Evolutionary conservation across 1,284 basidiomycete species (phyloP).

Genomic region (Agaricales sp.): DNA sequence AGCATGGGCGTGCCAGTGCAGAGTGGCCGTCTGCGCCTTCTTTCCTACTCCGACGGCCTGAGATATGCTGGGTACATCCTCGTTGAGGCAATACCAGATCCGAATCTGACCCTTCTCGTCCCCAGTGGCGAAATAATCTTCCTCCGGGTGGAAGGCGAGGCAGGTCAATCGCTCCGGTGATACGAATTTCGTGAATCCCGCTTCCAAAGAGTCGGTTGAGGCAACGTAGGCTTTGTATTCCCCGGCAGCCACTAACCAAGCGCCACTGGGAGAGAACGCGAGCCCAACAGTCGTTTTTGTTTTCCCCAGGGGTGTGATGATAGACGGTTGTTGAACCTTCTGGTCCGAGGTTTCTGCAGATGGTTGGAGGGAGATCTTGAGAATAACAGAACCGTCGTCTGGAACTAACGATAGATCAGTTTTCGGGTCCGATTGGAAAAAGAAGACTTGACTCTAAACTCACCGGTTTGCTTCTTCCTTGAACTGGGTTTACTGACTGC

Average conservation of each 20-base stretch:
- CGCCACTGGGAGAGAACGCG: conserved; percentile 66
- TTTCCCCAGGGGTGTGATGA: conserved; percentile 56
- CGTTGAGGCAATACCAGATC: conserved; percentile 86
- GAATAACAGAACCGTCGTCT: conserved; percentile 45
- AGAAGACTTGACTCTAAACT: conserved; percentile 13
- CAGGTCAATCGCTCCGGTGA: conserved; percentile 76
- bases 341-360: conserved; percentile 30
- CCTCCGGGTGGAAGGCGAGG: conserved; percentile 81
- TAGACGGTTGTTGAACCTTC: conserved; percentile 37
- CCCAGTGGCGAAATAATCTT: conserved; percentile 93
- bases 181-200: conserved; percentile 81
- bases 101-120: conserved; percentile 81
- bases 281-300: conserved; percentile 52
- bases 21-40: conserved; percentile 71
- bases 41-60: conserved; percentile 54
- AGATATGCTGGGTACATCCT: conserved; percentile 28
- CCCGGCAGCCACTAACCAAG: conserved; percentile 76
- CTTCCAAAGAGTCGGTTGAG: conserved; percentile 37
- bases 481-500: conserved; percentile 44
- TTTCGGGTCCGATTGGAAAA: conserved; percentile 7
- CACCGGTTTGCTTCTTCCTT: conserved; percentile 35
- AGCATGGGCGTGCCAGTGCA: conserved; percentile 97
- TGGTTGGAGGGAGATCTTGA: conserved; percentile 49
- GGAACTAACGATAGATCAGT: conserved; percentile 5
- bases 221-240: conserved; percentile 80